Percentiles rank a stretch among this genome's conserved stretches.
These are phyloP conservation scores for Akanthomyces dipterigenus DNA, from an alignment of 2,329 filamentous ascomycete genomes.

Conservation along the genomic window DNA sequence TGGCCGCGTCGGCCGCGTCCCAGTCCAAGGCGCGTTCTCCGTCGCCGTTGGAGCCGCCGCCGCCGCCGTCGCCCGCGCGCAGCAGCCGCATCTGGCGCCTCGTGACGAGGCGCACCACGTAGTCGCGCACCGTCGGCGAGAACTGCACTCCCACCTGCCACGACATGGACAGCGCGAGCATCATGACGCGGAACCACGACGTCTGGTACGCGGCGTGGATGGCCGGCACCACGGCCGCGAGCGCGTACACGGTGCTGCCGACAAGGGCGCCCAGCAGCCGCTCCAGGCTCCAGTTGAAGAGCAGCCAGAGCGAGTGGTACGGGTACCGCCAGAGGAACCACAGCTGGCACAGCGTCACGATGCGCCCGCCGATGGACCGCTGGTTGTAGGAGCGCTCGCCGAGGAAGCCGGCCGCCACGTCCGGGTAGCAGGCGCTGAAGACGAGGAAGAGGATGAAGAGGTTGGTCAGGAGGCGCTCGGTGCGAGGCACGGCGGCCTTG, in stretches of 20 bases:
- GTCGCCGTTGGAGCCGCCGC: not conserved
- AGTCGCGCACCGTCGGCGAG: conserved; percentile 14
- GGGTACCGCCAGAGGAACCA: conserved; percentile 16
- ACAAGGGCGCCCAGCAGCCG: conserved; percentile 16
- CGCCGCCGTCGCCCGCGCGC: not conserved
- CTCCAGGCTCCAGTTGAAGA: conserved; percentile 19
- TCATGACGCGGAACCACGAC: conserved; percentile 17
- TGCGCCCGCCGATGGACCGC: conserved; percentile 17
- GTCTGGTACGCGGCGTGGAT: conserved; percentile 13
- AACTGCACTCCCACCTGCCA: conserved; percentile 18
- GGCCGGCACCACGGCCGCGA: conserved; percentile 15
- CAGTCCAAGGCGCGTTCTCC: conserved; percentile 12
- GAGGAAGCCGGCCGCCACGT: conserved; percentile 16
- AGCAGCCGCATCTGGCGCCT: conserved; percentile 13
- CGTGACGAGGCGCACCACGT: conserved; percentile 12
- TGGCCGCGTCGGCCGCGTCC: conserved; percentile 11
- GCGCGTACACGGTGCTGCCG: conserved; percentile 16
- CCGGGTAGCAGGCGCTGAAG: conserved; percentile 16
- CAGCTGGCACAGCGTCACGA: conserved; percentile 16
- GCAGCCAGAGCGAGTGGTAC: conserved; percentile 15
- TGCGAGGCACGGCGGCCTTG: conserved; percentile 11
- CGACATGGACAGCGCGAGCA: conserved; percentile 16
- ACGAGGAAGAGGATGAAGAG: conserved; percentile 17
- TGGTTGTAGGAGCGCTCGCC: conserved; percentile 18
- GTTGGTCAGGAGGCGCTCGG: conserved; percentile 14